Base-by-base conservation (phyloP, 805 yeast genomes). In the Monosporozyma siamensis region DNA sequence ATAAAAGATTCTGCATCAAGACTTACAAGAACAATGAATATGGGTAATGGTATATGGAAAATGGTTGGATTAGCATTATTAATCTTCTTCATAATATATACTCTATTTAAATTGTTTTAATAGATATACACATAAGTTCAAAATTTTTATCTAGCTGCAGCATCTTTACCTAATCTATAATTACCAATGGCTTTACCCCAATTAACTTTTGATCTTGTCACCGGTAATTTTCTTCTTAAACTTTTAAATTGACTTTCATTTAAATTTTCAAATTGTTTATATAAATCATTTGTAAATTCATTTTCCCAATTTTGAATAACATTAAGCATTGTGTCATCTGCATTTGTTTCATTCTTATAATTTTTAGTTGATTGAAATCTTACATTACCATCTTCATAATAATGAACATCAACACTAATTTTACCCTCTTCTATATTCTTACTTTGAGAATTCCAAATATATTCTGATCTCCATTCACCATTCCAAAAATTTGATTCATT, bases 171-270 rank as follows among this genome's bases (percentile, higher is more conserved):
- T 35, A 90, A 68, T 55, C 86, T 77, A 65, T 89, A 89, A 58
- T 80, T 84, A 14, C 94, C 95, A 52, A 87, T 85, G 9, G 96
- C 86, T 56, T 77, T 84, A 24, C 95, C 96, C 98, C 98, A 90
- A 60, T 86, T 85, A 55, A 90, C 82, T 60, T 83, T 88, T 14
- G 95, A 75, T 58, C 96, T 75, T 17, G 95, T 90, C 17, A 90
- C 80, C 6, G 98, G 98, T 48, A 90, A 70, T 60, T 86, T 86
- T 63, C 98, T 80, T 66, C 98, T 77, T 52, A 90, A 72, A 46
- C 74, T 73, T 65, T 90, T 92, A 68, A 92, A 90, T 48, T 78
- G 75, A 41, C 71, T 71, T 49, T 87, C 95, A 61, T 90, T 90
- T 57, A 90, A 71, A 23, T 76, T 75, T 24, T 73, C 67, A 54